Evolutionary conservation across 1,139 yeast genomes (phyloP).

Genomic region (Trichomonascaceae sp.): DNA sequence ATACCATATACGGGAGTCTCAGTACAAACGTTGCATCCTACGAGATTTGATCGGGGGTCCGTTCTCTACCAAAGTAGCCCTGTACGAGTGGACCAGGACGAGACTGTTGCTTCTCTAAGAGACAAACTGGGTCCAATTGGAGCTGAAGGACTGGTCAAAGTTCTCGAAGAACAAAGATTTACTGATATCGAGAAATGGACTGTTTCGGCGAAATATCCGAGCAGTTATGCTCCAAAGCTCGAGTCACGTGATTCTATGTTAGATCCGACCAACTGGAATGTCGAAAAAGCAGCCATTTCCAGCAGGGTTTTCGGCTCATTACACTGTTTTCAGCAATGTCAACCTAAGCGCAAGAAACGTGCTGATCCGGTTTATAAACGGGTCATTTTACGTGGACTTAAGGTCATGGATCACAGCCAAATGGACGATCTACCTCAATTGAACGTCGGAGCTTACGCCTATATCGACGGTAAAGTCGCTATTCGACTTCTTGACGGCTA

Average conservation of each 20-base stretch:
- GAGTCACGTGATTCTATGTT: constrained; percentile 39
- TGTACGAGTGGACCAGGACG: constrained; percentile 36
- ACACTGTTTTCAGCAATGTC: constrained; percentile 35
- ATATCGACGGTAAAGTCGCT: background rate
- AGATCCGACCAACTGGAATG: constrained; percentile 39
- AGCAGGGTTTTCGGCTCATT: constrained; percentile 56
- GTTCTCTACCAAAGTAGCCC: constrained; percentile 54
- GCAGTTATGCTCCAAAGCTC: constrained; percentile 56
- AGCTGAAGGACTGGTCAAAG: constrained; percentile 48
- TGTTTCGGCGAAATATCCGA: constrained; percentile 26
- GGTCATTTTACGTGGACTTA: constrained; percentile 6
- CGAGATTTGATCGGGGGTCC: constrained; percentile 74
- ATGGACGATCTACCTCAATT: background rate
- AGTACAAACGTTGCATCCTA: constrained; percentile 83
- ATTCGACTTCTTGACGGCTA: constrained; percentile 1
- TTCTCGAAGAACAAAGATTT: constrained; percentile 38
- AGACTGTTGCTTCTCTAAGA: constrained; percentile 41
- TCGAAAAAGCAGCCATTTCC: constrained; percentile 41
- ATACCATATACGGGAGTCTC: constrained; percentile 74
- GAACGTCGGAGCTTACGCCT: background rate
- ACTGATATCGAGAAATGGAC: constrained; percentile 11
- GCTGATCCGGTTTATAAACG: constrained; percentile 6
- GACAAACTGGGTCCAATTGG: constrained; percentile 53
- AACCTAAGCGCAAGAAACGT: constrained; percentile 7
- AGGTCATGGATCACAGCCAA: background rate